Base-by-base conservation (phyloP, 2,329 filamentous ascomycete species). In the Metarhizium album region DNA sequence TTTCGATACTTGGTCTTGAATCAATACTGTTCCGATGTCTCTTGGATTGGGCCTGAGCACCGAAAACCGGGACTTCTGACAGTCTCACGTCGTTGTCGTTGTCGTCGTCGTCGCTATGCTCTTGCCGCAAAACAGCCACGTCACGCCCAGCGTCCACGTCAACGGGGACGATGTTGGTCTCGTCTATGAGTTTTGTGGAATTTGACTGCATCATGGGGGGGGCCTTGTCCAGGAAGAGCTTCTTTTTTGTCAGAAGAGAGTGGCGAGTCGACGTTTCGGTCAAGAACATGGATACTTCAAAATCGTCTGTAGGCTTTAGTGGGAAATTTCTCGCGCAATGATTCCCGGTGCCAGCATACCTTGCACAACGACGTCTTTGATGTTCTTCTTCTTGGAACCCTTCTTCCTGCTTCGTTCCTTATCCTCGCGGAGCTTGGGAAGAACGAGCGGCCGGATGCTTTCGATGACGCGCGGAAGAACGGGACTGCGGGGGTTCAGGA, bases 211-310 rank as follows among this genome's bases (percentile, higher is more conserved):
- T 70, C 58, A 70, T 74, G 1, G 69, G 69, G 50, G 75, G 72
- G 0, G 70, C 66, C 46, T 74, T 79, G 52, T 83, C 78, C 52
- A 78, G 75, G 58, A 90, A 90, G 18, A 80, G 76, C 69, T 95
- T 96, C 60, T 87, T 83, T 66, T 93, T 95, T 51, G 83, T 86
- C 52, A 97, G 76, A 37, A 98, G 73, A 33, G 89, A 87, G 71
- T 97, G 93, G 14, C 90, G 82, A 3, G 86, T 90, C 48, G 80
- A 83, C 7, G 86, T 86, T 66, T 95, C 88, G 45, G 87, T 94
- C 57, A 98, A 74, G 69, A 96, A 97, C 57, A 98, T 86, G 37
- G 90, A 87, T 14, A 96, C 89, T 64, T 97, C 90, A 63, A 96
- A 98, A 58, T 95, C 91, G 67, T 96, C 91, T 93, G 59, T 50